Evolutionary conservation across 345 rosid genomes (phyloP).

Genomic region (Laguncularia racemosa): DNA sequence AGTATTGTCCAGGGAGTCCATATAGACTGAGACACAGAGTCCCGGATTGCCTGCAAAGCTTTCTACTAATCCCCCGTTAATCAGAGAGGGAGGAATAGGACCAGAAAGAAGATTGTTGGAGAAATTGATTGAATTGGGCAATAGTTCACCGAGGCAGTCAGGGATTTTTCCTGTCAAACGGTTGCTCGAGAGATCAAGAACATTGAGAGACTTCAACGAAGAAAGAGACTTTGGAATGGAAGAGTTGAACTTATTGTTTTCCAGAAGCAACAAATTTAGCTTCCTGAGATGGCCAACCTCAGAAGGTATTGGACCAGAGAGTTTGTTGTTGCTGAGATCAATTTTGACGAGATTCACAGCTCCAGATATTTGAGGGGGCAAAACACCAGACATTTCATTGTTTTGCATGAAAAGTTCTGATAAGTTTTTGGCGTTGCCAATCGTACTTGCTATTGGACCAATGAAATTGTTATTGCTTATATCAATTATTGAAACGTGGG

Average conservation of each 20-base stretch:
- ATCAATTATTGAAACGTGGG: conserved; percentile 84
- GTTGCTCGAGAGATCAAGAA: conserved; percentile 82
- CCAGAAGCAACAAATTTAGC: conserved; percentile 65
- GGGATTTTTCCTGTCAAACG: conserved; percentile 69
- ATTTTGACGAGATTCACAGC: conserved; percentile 76
- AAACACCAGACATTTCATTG: conserved; percentile 56
- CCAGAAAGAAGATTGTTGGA: conserved; percentile 78
- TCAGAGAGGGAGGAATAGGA: conserved; percentile 65
- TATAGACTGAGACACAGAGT: conserved; percentile 56
- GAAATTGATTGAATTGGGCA: conserved; percentile 73
- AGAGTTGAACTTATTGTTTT: conserved; percentile 55
- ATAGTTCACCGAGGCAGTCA: conserved; percentile 44
- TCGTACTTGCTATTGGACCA: conserved; percentile 49
- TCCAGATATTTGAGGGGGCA: conserved; percentile 60
- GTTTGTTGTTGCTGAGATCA: conserved; percentile 69
- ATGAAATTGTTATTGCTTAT: conserved; percentile 56
- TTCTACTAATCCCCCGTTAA: conserved; percentile 62
- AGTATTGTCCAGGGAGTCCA: conserved; percentile 32
- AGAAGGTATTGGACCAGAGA: conserved; percentile 73
- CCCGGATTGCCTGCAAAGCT: conserved; percentile 82
- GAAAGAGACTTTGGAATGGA: conserved; percentile 69
- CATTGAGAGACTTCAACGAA: conserved; percentile 59
- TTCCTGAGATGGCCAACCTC: conserved; percentile 62
- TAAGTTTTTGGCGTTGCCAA: conserved; percentile 59
- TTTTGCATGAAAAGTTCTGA: conserved; percentile 77